Percentiles rank a stretch among this genome's conserved stretches.
Conservation (phyloP, 73 alveolate species). For the Paramecium sonneborni region DNA sequence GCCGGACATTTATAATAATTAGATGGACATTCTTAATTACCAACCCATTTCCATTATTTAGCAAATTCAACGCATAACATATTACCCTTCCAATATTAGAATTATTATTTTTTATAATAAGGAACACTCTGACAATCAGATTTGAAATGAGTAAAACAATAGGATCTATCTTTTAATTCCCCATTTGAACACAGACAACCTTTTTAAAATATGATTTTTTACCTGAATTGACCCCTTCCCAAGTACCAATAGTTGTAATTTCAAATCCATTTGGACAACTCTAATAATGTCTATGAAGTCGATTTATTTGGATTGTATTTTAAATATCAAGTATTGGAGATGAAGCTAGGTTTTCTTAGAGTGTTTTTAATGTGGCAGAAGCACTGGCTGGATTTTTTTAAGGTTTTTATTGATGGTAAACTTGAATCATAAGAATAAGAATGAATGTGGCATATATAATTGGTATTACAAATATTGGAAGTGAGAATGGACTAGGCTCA, state of each 20-base stretch:
- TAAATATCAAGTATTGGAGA: not conserved
- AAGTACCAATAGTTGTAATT: not conserved
- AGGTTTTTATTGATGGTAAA: not conserved
- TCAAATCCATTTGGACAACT: constrained; percentile 38
- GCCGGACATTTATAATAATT: not conserved
- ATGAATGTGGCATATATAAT: not conserved
- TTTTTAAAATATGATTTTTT: not conserved
- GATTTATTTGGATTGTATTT: not conserved
- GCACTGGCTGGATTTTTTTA: not conserved
- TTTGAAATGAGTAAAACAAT: constrained; percentile 38
- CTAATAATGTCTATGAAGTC: constrained; percentile 20
- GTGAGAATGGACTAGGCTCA: not conserved
- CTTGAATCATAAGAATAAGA: not conserved
- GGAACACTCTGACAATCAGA: constrained; percentile 11
- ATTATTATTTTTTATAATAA: not conserved
- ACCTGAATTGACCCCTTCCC: constrained; percentile 50
- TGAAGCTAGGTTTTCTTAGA: not conserved
- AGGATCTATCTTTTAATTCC: not conserved
- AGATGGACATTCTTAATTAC: not conserved
- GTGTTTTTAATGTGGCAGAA: constrained; percentile 22
- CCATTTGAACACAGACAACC: constrained; percentile 30
- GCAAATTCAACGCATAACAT: not conserved
- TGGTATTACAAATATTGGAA: not conserved
- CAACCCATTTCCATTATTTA: constrained; percentile 22
- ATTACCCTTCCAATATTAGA: constrained; percentile 19